Evolutionary conservation across 768 basidiomycete genomes (phyloP).

Genomic region (Ephemerocybe angulata): DNA sequence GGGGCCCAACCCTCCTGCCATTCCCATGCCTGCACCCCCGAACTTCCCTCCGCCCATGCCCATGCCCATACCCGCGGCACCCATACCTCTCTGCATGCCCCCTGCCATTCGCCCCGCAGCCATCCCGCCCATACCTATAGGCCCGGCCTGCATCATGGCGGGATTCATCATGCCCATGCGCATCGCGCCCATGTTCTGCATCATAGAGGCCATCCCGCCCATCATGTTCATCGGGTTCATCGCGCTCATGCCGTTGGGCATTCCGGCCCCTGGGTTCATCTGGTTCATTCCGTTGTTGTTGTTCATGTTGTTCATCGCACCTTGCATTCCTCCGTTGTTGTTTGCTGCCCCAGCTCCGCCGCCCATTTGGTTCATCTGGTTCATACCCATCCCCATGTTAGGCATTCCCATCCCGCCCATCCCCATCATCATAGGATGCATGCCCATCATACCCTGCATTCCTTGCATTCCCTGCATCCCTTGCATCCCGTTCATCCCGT

Average conservation of each 20-base stretch:
- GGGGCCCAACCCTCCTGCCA: slow-evolving; percentile 6
- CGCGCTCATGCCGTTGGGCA: too few relatives aligned
- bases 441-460: slow-evolving; percentile 32
- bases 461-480: not conserved
- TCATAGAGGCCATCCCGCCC: slow-evolving; percentile 26
- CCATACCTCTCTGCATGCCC: slow-evolving; percentile 22
- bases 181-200: slow-evolving; percentile 32
- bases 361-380: not conserved
- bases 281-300: too few relatives aligned
- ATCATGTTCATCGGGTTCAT: slow-evolving; percentile 19
- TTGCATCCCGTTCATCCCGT: not conserved
- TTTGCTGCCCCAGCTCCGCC: too few relatives aligned
- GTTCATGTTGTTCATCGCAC: too few relatives aligned
- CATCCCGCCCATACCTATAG: slow-evolving; percentile 21
- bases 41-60: slow-evolving; percentile 4
- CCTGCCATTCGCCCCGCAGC: slow-evolving; percentile 13
- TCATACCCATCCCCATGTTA: slow-evolving; percentile 22
- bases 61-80: slow-evolving; percentile 11
- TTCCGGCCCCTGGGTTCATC: too few relatives aligned
- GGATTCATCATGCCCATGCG: slow-evolving; percentile 21
- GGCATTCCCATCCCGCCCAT: slow-evolving; percentile 42
- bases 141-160: slow-evolving; percentile 21
- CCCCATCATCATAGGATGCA: slow-evolving; percentile 47
- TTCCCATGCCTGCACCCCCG: slow-evolving; percentile 12
- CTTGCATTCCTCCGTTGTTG: too few relatives aligned